phyloP scores from a whole-genome alignment of 176 grass and related monocot species.

The Avena atlantica region DNA sequence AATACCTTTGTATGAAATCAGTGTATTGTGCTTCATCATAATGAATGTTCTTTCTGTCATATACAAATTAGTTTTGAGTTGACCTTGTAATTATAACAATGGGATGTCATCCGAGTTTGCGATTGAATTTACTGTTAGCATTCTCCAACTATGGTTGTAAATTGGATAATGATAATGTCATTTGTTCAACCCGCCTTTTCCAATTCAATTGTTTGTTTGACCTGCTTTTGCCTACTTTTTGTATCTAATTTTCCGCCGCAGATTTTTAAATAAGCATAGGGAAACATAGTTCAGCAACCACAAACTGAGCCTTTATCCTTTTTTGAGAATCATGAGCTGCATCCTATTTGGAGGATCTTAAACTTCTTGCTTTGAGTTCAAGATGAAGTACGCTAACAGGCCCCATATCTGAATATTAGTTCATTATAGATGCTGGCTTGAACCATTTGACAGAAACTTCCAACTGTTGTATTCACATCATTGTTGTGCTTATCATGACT shows the following conservation, averaged over 20 bases:
- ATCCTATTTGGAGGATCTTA: neutral
- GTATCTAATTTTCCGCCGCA: neutral
- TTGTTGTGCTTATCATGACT: too few relatives aligned
- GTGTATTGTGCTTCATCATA: too few relatives aligned
- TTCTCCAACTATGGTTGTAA: too few relatives aligned
- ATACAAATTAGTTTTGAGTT: too few relatives aligned
- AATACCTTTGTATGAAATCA: too few relatives aligned
- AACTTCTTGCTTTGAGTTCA: neutral
- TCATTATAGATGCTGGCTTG: neutral
- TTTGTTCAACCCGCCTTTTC: neutral
- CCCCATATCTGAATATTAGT: neutral
- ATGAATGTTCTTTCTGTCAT: too few relatives aligned
- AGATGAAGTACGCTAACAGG: neutral
- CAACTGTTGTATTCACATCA: neutral
- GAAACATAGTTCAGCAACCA: neutral
- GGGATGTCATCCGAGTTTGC: too few relatives aligned
- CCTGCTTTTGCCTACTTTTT: neutral
- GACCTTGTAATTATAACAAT: too few relatives aligned
- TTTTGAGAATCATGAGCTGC: neutral
- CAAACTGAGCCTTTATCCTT: neutral
- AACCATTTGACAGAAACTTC: neutral
- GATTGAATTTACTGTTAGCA: too few relatives aligned
- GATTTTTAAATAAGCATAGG: neutral
- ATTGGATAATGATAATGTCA: neutral
- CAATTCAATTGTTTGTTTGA: too few relatives aligned